Base-by-base conservation (phyloP, 169 alveolate species). In the Plasmodium reichenowi region DNA sequence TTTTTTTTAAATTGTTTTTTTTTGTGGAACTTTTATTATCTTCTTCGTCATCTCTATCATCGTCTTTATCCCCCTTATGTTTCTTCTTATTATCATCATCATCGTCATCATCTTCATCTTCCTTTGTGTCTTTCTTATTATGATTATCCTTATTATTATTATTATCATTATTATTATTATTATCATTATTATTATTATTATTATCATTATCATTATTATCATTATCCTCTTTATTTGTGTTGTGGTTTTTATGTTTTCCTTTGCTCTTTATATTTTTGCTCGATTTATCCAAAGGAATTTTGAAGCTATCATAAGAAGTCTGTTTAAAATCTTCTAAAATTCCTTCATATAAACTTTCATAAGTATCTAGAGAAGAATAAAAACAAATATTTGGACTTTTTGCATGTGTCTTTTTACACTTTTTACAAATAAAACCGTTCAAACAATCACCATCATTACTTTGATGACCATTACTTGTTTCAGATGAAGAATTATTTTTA, bases 321-420 rank as follows among this genome's bases (percentile, higher is more conserved):
- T 17, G 47, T 43, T 52, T 72, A 7, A 29, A 86, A 17, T 86
- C 92, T 32, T 86, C 92, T 15, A 86, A 10, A 10, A 71, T 13
- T 32, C 63, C 92, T n/a, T 86, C 92, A 64, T 86, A 86, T 32
- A 86, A 50, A 59, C 47, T 86, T 86, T 86, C 88, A 38, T 60
- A 86, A 6, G 58, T 71, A 2, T 86, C 88, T 54, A 86, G 15
- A 26, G 86, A 71, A 2, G 92, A 86, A 64, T 86, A 72, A 26
- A 86, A 86, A 56, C 92, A 86, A 7, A 86, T 86, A 62, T 71
- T 59, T 45, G 68, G 68, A 38, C 72, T 86, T 66, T 86, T 86
- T 32, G 80, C 70, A 56, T 86, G 92, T 17, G 92, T 72, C 38
- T 59, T 64, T 59, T 72, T 86, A 20, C 92, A 86, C 17, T 62